Percentiles rank a stretch among this genome's conserved stretches.
phyloP scores from a whole-genome alignment of 257 asterid species.

The Solanum pinnatisectum region DNA sequence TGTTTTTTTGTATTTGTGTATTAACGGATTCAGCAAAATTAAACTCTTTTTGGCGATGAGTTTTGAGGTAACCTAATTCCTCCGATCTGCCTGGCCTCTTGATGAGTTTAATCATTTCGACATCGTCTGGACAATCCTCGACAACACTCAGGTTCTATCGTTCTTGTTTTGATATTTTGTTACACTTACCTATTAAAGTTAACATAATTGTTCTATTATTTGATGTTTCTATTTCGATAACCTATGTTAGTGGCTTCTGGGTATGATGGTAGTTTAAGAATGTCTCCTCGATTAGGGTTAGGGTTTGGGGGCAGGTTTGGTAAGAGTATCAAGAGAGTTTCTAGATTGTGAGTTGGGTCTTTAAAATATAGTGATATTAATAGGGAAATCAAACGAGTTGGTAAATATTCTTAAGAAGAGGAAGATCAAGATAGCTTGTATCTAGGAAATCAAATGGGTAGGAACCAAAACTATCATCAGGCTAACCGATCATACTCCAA shows the following conservation, averaged over 20 bases:
- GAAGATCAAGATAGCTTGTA: not conserved
- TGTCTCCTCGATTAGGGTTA: not conserved
- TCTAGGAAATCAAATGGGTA: not conserved
- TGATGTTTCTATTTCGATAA: not conserved
- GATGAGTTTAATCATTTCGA: not conserved
- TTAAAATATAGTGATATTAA: too few relatives aligned
- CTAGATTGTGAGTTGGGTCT: not conserved
- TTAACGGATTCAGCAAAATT: not conserved
- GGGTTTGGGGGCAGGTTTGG: not conserved
- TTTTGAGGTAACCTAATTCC: not conserved
- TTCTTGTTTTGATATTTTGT: not conserved
- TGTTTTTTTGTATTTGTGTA: too few relatives aligned
- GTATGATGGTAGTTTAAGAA: too few relatives aligned
- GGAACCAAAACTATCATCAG: not conserved
- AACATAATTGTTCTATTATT: not conserved
- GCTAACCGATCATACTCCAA: not conserved
- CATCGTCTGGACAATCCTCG: not conserved
- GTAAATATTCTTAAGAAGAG: not conserved
- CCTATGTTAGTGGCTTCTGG: too few relatives aligned
- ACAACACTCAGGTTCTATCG: not conserved
- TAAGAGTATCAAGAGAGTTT: not conserved
- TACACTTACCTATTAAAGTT: not conserved
- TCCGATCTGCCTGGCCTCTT: not conserved
- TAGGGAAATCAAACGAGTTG: not conserved
- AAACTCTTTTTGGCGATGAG: not conserved